Conservation (phyloP, 1,284 basidiomycete species). For the Sanghuangporus baumii region DNA sequence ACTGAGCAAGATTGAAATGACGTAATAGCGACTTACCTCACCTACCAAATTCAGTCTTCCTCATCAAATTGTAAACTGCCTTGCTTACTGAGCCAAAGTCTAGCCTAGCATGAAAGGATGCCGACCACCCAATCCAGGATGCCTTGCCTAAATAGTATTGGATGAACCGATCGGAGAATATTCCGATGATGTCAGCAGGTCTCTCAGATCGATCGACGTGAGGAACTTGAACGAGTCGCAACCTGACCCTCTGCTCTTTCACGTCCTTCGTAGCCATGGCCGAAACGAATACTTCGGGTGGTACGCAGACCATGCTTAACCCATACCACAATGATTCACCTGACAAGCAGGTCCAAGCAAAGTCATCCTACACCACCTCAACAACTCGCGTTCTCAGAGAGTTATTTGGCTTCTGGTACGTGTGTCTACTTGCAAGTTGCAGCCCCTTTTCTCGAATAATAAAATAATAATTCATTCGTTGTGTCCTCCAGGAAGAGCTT, state of each 20-base stretch:
- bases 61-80: too few species aligned
- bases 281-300: background rate
- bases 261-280: background rate
- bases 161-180: too few species aligned
- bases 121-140: too few species aligned
- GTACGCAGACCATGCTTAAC: background rate
- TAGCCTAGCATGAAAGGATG: too few species aligned
- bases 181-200: background rate
- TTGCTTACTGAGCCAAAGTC: too few species aligned
- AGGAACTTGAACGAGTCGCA: background rate
- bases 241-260: background rate
- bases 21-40: too few species aligned
- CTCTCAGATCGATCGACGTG: background rate
- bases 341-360: background rate
- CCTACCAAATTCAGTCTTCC: too few species aligned
- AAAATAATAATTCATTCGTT: background rate
- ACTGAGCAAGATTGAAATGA: too few species aligned
- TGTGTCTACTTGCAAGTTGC: background rate
- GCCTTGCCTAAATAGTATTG: too few species aligned
- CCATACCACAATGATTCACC: background rate
- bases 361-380: constrained; percentile 43
- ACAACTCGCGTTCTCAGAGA: constrained; percentile 46
- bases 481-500: constrained; percentile 39
- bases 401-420: constrained; percentile 49
- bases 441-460: background rate